Evolutionary conservation across 768 basidiomycete genomes (phyloP), one percentile per base, ranked within the genome.

Genomic region (Termitomyces sp.): DNA sequence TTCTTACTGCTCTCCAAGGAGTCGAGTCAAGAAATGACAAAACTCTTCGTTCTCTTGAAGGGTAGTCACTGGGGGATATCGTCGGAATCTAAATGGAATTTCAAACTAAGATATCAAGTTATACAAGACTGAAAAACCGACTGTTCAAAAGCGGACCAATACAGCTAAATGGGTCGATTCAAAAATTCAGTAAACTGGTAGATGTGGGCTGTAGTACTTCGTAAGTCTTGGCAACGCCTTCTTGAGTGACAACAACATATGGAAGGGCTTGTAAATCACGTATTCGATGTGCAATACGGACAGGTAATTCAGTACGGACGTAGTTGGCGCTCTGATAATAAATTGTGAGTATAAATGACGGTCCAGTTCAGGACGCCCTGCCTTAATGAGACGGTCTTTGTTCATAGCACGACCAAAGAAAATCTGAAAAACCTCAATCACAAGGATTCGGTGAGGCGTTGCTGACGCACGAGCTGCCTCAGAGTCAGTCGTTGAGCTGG

Each of bases 121-220:
- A 40, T 8, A 23, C 28, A 49, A 4, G 11, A 21, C 6, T 19
- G 50, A 21, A 10, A 21, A 12, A 60, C 71, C 33, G 66, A 92
- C 90, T 85, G 88, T 65, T 94, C 89, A 63, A 94, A 94, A 7
- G 91, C 90, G 53, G 81, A 79, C 87, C 89, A 91, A 67, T 94
- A 94, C 31, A 93, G 72, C 91, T 94, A 57, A 5, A 46, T 19
- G n/a, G 46, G 2, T 23, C 23, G 23, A 23, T n/a, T 41, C 17
- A 28, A 8, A 28, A 12, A 28, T 41, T 40, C 26, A 30, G 17
- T 26, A 26, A n/a, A n/a, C 5, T 41, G n/a, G n/a, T n/a, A 38
- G 5, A 7, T 14, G 12, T 30, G n/a, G 19, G 7, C n/a, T 3
- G 12, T 68, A 85, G 62, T 53, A 91, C 89, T 73, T 92, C 87